A percentile compares a stretch with the other conserved stretches of the same genome.
Conservation (phyloP, 129 eudicot genomes). For the Glebionis coronaria region DNA sequence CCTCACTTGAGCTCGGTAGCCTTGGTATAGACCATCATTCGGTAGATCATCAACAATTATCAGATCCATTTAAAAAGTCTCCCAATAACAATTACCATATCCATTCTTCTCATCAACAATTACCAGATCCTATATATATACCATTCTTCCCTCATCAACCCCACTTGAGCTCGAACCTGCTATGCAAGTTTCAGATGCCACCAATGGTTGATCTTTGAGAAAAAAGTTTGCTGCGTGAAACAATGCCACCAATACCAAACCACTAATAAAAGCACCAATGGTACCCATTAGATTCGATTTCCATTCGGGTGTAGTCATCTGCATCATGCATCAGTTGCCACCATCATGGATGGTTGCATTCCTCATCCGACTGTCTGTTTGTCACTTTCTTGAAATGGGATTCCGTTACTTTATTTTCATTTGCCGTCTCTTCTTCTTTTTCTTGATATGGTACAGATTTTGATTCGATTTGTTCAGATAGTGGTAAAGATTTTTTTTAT, state of each 20-base stretch:
- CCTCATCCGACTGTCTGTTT: conserved; percentile 19
- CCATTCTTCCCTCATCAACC: too few relatives aligned
- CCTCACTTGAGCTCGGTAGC: too few relatives aligned
- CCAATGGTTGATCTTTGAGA: conserved; percentile 20
- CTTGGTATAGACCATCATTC: too few relatives aligned
- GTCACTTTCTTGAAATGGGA: conserved; percentile 17
- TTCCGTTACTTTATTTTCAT: background rate
- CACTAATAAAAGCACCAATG: conserved; percentile 29
- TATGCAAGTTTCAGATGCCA: too few relatives aligned
- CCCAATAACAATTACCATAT: too few relatives aligned
- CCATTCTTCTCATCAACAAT: too few relatives aligned
- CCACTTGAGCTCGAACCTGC: too few relatives aligned
- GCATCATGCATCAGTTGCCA: conserved; percentile 19
- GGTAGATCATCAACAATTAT: too few relatives aligned
- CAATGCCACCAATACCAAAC: conserved; percentile 21
- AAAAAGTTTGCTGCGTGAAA: conserved; percentile 30
- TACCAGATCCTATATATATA: too few relatives aligned
- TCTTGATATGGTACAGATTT: background rate
- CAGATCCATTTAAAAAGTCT: too few relatives aligned
- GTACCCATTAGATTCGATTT: conserved; percentile 28
- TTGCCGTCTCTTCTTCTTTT: conserved; percentile 7
- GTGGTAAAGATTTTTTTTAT: too few relatives aligned
- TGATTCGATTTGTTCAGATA: conserved; percentile 4
- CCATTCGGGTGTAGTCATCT: conserved; percentile 33
- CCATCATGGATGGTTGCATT: conserved; percentile 24